These are phyloP conservation scores for Pyrenophora teres DNA, from an alignment of 2,329 filamentous ascomycete species.

Conservation along the genomic window DNA sequence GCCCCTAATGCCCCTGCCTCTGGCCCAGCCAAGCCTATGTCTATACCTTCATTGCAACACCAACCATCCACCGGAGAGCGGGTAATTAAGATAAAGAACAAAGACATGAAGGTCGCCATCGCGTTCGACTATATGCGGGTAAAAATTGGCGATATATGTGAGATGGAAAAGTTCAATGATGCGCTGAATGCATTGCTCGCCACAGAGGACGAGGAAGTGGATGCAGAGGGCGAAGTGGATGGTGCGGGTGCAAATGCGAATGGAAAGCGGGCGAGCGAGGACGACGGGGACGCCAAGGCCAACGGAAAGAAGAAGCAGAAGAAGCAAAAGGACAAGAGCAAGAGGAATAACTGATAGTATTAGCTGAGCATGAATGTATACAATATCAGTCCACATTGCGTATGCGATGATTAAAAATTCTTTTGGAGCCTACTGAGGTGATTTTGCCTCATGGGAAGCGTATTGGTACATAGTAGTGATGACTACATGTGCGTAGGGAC, in stretches of 20 bases:
- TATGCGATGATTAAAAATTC: too few species aligned
- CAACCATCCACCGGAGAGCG: slow-evolving; percentile 25
- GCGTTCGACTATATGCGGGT: slow-evolving; percentile 82
- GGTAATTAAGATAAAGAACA: slow-evolving; percentile 48
- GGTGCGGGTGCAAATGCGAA: slow-evolving; percentile 36
- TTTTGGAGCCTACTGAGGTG: too few species aligned
- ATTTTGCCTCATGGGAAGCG: too few species aligned
- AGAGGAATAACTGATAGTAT: slow-evolving; percentile 32
- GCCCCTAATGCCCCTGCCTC: slow-evolving; percentile 1
- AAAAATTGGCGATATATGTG: slow-evolving; percentile 70
- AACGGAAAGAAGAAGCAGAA: slow-evolving; percentile 36
- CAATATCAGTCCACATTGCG: not conserved
- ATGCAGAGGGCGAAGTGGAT: slow-evolving; percentile 11
- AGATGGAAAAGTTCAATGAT: slow-evolving; percentile 66
- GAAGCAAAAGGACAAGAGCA: slow-evolving; percentile 34
- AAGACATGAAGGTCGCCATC: slow-evolving; percentile 68
- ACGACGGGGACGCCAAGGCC: slow-evolving; percentile 26
- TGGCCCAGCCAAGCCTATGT: slow-evolving; percentile 6
- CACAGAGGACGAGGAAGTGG: slow-evolving; percentile 31
- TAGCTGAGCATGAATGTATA: not conserved
- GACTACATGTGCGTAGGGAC: too few species aligned
- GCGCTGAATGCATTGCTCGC: slow-evolving; percentile 63
- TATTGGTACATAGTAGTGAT: too few species aligned
- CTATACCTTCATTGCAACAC: slow-evolving; percentile 11
- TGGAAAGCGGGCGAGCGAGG: slow-evolving; percentile 38